phyloP scores from a whole-genome alignment of 1,284 basidiomycete genomes.

The Pisolithus thermaeus region DNA sequence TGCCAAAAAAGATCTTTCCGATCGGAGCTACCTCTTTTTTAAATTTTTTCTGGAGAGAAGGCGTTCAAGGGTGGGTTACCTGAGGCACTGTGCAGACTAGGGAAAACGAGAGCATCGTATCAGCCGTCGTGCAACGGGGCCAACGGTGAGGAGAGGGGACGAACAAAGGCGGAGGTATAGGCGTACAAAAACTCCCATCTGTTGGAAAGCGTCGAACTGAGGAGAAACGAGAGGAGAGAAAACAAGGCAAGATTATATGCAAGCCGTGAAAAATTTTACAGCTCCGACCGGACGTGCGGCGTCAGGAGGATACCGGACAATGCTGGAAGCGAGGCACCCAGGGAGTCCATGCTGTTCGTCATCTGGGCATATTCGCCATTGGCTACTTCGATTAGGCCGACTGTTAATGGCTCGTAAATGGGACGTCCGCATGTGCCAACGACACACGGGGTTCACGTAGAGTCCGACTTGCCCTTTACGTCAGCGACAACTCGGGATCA shows the following conservation, averaged over 20 bases:
- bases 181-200: slow-evolving; percentile 30
- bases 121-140: too few species aligned
- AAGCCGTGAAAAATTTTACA: slow-evolving; percentile 8
- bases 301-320: background rate
- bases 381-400: too few species aligned
- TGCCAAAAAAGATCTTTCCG: background rate
- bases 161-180: slow-evolving; percentile 24
- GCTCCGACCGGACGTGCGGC: slow-evolving; percentile 25
- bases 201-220: slow-evolving; percentile 25
- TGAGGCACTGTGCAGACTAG: slow-evolving; percentile 23
- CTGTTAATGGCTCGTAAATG: too few species aligned
- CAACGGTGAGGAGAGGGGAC: slow-evolving; percentile 6
- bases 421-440: too few species aligned
- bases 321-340: too few species aligned
- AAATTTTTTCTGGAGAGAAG: background rate
- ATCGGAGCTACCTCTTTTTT: slow-evolving; percentile 12
- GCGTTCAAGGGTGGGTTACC: slow-evolving; percentile 29
- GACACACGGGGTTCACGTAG: too few species aligned
- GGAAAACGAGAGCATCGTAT: background rate
- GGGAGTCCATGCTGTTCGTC: too few species aligned
- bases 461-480: too few species aligned
- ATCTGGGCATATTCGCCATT: too few species aligned
- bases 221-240: background rate
- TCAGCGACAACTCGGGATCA: too few species aligned
- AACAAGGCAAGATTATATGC: slow-evolving; percentile 19